Percentiles rank a stretch among this genome's conserved stretches.
Conservation (phyloP, 75 land plant species). For the Pinus tabuliformis region DNA sequence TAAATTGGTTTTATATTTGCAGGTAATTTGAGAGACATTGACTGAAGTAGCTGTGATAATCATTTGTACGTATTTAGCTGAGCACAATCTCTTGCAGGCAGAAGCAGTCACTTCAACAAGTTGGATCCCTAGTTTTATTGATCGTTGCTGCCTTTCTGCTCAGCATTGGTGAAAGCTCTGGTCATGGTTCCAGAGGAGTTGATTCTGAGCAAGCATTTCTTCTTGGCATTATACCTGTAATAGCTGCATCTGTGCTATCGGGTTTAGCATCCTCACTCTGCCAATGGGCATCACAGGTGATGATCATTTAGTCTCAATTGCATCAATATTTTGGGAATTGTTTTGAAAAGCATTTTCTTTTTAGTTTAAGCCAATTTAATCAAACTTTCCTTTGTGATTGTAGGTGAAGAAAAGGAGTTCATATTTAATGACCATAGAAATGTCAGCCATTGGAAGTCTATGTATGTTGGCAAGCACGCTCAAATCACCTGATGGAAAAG, state of each 20-base stretch:
- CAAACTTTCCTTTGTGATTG: neutral
- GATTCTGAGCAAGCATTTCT: slow-evolving; percentile 49
- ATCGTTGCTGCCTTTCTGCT: slow-evolving; percentile 82
- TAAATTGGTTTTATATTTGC: neutral
- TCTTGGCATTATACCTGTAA: slow-evolving; percentile 86
- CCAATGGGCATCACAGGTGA: slow-evolving; percentile 98
- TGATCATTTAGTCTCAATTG: neutral
- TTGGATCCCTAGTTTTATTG: slow-evolving; percentile 81
- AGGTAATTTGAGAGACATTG: no score
- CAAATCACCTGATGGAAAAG: slow-evolving; percentile 93
- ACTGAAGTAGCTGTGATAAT: slow-evolving; percentile 8
- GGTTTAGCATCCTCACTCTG: slow-evolving; percentile 96
- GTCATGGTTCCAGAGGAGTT: slow-evolving; percentile 38
- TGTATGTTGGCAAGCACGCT: slow-evolving; percentile 76
- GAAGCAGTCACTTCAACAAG: slow-evolving; percentile 82
- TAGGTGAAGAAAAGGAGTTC: slow-evolving; percentile 91
- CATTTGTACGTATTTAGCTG: slow-evolving; percentile 13
- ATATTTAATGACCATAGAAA: slow-evolving; percentile 96
- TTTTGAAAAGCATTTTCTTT: neutral
- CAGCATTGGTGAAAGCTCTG: slow-evolving; percentile 83
- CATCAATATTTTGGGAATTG: neutral
- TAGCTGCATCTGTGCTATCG: slow-evolving; percentile 92
- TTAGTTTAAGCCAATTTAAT: neutral
- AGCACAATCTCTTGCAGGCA: slow-evolving; percentile 53
- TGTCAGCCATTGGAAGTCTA: slow-evolving; percentile 87